These are phyloP conservation scores for Cordyceps javanica DNA, from an alignment of 2,329 filamentous ascomycete genomes.

Conservation along the genomic window DNA sequence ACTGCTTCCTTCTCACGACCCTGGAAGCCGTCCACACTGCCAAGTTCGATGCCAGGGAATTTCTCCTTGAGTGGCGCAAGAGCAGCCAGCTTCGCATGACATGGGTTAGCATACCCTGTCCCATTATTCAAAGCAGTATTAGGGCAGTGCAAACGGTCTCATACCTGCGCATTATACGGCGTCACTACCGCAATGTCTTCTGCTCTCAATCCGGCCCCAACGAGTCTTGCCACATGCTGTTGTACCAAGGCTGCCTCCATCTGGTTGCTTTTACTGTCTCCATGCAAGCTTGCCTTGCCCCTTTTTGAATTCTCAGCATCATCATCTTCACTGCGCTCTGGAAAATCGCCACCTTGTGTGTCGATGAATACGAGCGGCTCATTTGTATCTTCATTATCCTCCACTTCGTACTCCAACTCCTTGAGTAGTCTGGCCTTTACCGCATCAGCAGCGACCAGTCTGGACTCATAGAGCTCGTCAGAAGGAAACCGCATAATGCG, in stretches of 20 bases:
- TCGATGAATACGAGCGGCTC: conserved; percentile 92
- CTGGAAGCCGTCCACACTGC: conserved; percentile 95
- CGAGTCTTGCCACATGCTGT: conserved; percentile 67
- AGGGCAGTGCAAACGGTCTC: background rate
- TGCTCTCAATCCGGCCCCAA: conserved; percentile 71
- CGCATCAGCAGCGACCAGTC: conserved; percentile 71
- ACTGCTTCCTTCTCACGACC: conserved; percentile 95
- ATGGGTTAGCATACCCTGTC: background rate
- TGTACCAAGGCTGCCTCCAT: conserved; percentile 79
- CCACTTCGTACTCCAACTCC: conserved; percentile 70
- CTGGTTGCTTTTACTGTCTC: conserved; percentile 80
- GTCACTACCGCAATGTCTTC: conserved; percentile 91
- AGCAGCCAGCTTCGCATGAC: conserved; percentile 56
- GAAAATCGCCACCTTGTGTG: conserved; percentile 89
- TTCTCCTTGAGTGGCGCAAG: conserved; percentile 74
- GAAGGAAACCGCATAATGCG: conserved; percentile 94
- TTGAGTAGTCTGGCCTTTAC: conserved; percentile 71
- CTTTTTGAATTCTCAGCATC: conserved; percentile 43
- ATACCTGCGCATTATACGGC: conserved; percentile 88
- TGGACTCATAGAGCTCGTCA: conserved; percentile 75
- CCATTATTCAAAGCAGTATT: conserved; percentile 14
- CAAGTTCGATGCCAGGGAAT: conserved; percentile 84
- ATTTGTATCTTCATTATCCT: conserved; percentile 76
- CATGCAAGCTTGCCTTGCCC: conserved; percentile 37
- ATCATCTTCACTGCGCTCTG: conserved; percentile 73